A percentile compares a stretch with the other conserved stretches of the same genome.
Evolutionary conservation across 495 filamentous ascomycete species (phyloP).

Genomic region (Bacidia rubella): DNA sequence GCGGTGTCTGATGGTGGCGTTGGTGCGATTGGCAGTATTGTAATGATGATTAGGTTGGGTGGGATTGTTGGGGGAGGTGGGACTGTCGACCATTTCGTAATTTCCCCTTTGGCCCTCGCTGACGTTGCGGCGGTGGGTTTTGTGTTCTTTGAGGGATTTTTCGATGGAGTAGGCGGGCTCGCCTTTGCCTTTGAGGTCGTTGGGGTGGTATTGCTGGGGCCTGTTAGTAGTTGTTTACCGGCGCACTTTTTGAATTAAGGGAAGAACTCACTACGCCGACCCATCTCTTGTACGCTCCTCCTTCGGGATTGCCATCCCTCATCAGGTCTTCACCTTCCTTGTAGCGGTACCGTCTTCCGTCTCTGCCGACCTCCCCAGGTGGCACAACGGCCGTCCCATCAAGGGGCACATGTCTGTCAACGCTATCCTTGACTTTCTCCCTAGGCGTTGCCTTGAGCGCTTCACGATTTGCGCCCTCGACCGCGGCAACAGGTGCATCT

Average conservation of each 20-base stretch:
- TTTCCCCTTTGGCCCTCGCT: constrained; percentile 8
- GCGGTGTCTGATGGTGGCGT: neutral
- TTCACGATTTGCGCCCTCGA: constrained; percentile 57
- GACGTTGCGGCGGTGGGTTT: constrained; percentile 12
- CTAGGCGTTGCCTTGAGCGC: constrained; percentile 71
- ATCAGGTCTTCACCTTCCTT: constrained; percentile 77
- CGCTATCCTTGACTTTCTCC: constrained; percentile 62
- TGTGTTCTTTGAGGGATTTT: constrained; percentile 42
- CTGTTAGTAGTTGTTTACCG: neutral
- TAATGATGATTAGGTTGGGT: neutral
- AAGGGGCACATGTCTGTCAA: constrained; percentile 65
- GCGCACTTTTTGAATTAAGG: neutral
- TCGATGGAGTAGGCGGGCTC: constrained; percentile 62
- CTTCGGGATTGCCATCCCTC: constrained; percentile 47
- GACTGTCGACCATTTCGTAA: constrained; percentile 8
- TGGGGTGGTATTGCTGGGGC: constrained; percentile 48
- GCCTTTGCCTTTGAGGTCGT: constrained; percentile 68
- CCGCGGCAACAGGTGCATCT: constrained; percentile 62
- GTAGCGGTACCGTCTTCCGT: constrained; percentile 61
- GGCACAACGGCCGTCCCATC: constrained; percentile 71
- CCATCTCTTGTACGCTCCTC: constrained; percentile 54
- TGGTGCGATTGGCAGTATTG: neutral
- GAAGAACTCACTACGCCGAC: constrained; percentile 44
- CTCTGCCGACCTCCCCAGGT: constrained; percentile 50
- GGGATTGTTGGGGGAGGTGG: neutral